Base-by-base conservation (phyloP, 257 asterid species). In the Salvia splendens region DNA sequence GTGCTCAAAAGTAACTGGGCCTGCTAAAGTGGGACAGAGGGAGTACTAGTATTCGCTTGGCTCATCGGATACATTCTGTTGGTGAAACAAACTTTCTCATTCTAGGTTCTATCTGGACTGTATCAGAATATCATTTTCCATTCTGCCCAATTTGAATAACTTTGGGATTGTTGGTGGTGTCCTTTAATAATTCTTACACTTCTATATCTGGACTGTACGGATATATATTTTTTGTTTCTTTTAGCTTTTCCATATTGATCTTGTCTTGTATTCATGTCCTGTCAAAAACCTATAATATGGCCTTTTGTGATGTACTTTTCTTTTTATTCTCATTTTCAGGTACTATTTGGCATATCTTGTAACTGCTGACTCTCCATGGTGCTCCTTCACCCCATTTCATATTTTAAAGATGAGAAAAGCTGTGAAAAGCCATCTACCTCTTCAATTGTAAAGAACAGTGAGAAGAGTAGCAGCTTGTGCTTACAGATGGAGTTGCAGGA, bases 401-500 rank as follows among this genome's bases (percentile, higher is more conserved):
- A 47, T 56, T n/a, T 33, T 58, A 38, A 48, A 30, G 20, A 1
- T 32, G 30, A 33, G 56, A 78, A 70, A 38, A 40, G 2, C 45
- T 11, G 38, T 12, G 11, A 53, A 15, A 49, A 15, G 2, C 54
- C 16, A n/a, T 49, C 54, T 4, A n/a, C 42, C 42, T 16, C 10
- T 10, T 20, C 36, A 52, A n/a, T 15, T n/a, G 3, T 14, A 47
- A 12, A 15, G 47, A 30, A 9, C 17, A 49, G 36, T 50, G 38
- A 12, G 51, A 47, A 60, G 7, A 70, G 66, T 5, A 20, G 48
- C 40, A 45, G 64, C 35, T 64, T 61, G 28, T 55, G 36, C 2
- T 33, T 58, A 80, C 15, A 67, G 78, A 12, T 65, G 69, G 79
- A 76, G 16, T 55, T 14, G 53, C 6, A 85, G 73, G 49, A 35